phyloP scores from a whole-genome alignment of 2,329 filamentous ascomycete species.

The Podosphaera fusca region DNA sequence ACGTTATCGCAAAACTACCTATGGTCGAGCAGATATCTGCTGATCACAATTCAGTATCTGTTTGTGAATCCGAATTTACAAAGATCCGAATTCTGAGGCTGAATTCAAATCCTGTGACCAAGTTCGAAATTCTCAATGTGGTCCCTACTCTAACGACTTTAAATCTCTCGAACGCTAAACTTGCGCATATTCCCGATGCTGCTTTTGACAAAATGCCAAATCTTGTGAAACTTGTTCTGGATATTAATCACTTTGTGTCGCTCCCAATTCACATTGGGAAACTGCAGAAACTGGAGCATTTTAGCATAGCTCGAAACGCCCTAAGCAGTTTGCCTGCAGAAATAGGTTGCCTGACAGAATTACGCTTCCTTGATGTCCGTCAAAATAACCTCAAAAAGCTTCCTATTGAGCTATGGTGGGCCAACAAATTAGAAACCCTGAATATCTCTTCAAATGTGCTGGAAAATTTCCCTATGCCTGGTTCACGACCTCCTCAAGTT shows the following conservation, averaged over 20 bases:
- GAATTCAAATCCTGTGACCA: constrained; percentile 87
- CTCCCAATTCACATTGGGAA: constrained; percentile 69
- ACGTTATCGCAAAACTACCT: constrained; percentile 63
- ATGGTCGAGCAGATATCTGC: constrained; percentile 71
- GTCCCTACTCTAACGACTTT: constrained; percentile 66
- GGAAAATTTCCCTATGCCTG: constrained; percentile 71
- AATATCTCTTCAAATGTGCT: constrained; percentile 93
- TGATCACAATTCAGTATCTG: constrained; percentile 80
- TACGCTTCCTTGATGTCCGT: constrained; percentile 67
- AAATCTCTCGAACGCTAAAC: constrained; percentile 75
- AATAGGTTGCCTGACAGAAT: constrained; percentile 66
- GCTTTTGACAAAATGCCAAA: constrained; percentile 74
- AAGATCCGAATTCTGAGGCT: constrained; percentile 65
- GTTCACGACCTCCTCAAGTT: constrained; percentile 41
- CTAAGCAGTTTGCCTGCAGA: constrained; percentile 65
- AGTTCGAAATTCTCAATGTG: constrained; percentile 59
- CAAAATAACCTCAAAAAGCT: constrained; percentile 83
- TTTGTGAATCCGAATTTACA: constrained; percentile 73
- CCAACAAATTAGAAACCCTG: constrained; percentile 67
- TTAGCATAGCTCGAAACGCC: constrained; percentile 84
- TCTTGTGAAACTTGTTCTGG: constrained; percentile 66
- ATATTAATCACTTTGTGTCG: constrained; percentile 89
- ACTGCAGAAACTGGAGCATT: constrained; percentile 61
- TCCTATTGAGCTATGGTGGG: constrained; percentile 91
- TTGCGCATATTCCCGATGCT: constrained; percentile 68